Evolutionary conservation across 352 stramenopile genomes (phyloP).

Genomic region (Thalassiosira ordinaria): DNA sequence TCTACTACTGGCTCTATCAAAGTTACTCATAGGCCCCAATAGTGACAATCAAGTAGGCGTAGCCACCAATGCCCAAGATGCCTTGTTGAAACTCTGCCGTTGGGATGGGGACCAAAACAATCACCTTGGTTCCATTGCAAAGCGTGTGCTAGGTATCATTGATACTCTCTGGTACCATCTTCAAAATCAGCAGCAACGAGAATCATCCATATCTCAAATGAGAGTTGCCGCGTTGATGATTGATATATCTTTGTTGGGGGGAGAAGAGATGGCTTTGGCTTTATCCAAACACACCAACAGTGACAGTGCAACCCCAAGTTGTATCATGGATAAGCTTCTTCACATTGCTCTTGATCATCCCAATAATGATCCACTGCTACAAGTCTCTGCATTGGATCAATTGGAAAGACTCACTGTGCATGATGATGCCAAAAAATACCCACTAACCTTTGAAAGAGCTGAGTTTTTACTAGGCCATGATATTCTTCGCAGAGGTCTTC

Average conservation of each 20-base stretch:
- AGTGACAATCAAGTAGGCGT: slow-evolving; percentile 40
- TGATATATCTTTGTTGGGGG: slow-evolving; percentile 48
- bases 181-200: slow-evolving; percentile 18
- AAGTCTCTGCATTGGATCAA: slow-evolving; percentile 51
- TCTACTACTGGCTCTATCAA: slow-evolving; percentile 33
- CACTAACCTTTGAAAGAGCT: slow-evolving; percentile 20
- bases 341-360: slow-evolving; percentile 35
- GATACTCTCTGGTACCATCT: slow-evolving; percentile 38
- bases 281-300: neutral
- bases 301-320: neutral
- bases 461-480: slow-evolving; percentile 50
- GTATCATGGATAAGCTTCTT: slow-evolving; percentile 44
- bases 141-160: slow-evolving; percentile 15
- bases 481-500: slow-evolving; percentile 31
- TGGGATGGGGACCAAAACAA: slow-evolving; percentile 17
- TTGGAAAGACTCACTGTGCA: slow-evolving; percentile 34
- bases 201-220: slow-evolving; percentile 34
- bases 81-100: slow-evolving; percentile 33
- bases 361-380: slow-evolving; percentile 44
- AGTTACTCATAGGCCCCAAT: slow-evolving; percentile 40
- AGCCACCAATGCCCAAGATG: slow-evolving; percentile 34
- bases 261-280: slow-evolving; percentile 21
- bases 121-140: slow-evolving; percentile 13
- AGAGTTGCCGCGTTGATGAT: slow-evolving; percentile 55
- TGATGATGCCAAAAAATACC: slow-evolving; percentile 1